A percentile compares a stretch with the other conserved stretches of the same genome.
These are phyloP conservation scores for Cladorrhinum sp. DNA, from an alignment of 2,329 filamentous ascomycete genomes.

Conservation along the genomic window DNA sequence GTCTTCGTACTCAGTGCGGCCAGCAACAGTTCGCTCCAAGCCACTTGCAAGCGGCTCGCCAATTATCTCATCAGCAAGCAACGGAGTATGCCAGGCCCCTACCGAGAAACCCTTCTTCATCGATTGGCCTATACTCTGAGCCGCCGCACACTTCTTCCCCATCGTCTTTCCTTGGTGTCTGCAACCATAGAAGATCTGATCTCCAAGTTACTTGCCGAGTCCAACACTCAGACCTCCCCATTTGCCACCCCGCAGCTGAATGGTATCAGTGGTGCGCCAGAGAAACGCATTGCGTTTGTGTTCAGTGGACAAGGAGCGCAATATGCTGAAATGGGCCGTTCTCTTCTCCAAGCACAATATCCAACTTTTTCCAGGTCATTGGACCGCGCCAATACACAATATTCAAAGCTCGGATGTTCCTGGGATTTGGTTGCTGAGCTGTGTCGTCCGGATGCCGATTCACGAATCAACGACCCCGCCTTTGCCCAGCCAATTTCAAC, in stretches of 20 bases:
- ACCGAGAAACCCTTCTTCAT: background rate
- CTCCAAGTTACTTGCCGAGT: too few relatives aligned
- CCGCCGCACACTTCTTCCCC: background rate
- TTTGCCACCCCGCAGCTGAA: slow-evolving; percentile 1
- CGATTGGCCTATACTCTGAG: background rate
- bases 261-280: too few relatives aligned
- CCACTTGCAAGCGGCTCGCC: background rate
- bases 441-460: background rate
- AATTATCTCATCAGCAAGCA: background rate
- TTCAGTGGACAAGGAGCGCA: slow-evolving; percentile 36
- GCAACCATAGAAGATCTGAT: background rate
- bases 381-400: slow-evolving; percentile 1
- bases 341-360: slow-evolving; percentile 22
- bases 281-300: slow-evolving; percentile 17
- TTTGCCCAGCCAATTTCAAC: slow-evolving; percentile 34
- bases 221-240: background rate
- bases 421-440: slow-evolving; percentile 16
- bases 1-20: background rate
- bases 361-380: background rate
- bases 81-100: too few relatives aligned
- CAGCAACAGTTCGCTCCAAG: background rate
- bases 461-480: slow-evolving; percentile 31
- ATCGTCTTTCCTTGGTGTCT: background rate
- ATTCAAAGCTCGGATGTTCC: too few relatives aligned
- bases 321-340: slow-evolving; percentile 31